These are phyloP conservation scores for Pigoraptor vietnamica DNA, from an alignment of 78 protist genomes.

Conservation along the genomic window DNA sequence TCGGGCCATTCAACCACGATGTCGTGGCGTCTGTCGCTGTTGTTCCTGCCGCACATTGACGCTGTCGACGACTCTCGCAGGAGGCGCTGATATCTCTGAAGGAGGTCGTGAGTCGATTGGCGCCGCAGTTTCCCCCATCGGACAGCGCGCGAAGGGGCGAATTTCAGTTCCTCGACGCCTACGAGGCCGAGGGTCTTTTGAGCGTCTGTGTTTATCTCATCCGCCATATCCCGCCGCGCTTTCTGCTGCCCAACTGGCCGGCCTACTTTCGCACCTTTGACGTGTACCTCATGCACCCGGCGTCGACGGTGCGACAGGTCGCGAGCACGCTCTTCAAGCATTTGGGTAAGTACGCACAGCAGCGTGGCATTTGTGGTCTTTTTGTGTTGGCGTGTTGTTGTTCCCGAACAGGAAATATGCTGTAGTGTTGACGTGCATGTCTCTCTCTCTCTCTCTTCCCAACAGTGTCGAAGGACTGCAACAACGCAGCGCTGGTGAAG, in stretches of 20 bases:
- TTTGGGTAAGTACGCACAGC: no score
- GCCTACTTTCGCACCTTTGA: not conserved
- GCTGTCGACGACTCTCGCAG: no score
- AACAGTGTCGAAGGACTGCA: not conserved
- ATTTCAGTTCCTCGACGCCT: not conserved
- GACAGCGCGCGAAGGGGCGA: not conserved
- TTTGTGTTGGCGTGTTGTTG: no score
- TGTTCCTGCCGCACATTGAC: no score
- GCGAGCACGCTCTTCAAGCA: not conserved
- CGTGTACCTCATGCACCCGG: conserved; percentile 14
- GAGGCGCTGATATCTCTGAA: no score
- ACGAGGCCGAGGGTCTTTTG: conserved; percentile 1
- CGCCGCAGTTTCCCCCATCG: no score
- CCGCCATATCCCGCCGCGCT: not conserved
- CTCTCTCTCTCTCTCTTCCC: no score
- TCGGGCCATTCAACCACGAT: not conserved
- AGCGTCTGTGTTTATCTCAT: not conserved
- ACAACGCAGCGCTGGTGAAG: not conserved
- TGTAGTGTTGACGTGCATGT: no score
- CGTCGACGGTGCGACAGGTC: conserved; percentile 20
- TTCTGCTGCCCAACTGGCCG: conserved; percentile 8
- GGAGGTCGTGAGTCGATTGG: no score
- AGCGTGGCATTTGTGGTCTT: no score
- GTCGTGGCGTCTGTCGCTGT: no score
- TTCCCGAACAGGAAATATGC: no score